phyloP scores from a whole-genome alignment of 2,329 filamentous ascomycete species.

The Cordyceps cicadae region DNA sequence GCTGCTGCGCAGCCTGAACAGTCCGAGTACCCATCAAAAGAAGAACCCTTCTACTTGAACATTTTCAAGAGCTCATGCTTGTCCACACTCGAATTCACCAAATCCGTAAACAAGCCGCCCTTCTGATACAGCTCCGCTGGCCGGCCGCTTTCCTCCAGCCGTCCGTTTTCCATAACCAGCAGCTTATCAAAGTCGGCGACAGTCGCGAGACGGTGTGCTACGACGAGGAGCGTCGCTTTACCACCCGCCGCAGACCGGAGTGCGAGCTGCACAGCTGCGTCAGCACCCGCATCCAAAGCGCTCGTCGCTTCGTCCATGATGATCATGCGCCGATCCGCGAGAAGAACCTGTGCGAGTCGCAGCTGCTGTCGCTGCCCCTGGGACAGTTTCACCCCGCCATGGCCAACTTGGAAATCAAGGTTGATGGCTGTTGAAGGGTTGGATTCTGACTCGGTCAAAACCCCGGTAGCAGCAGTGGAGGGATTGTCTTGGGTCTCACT shows the following conservation, averaged over 20 bases:
- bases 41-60: too few species aligned
- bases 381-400: constrained; percentile 37
- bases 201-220: constrained; percentile 59
- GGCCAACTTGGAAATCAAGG: not conserved
- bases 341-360: constrained; percentile 51
- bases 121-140: constrained; percentile 46
- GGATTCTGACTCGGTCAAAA: constrained; percentile 27
- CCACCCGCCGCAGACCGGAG: too few species aligned
- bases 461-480: constrained; percentile 42
- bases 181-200: constrained; percentile 63
- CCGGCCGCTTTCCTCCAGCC: constrained; percentile 51
- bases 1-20: too few species aligned
- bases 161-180: constrained; percentile 54
- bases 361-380: constrained; percentile 62
- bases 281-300: too few species aligned
- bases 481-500: not conserved
- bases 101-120: constrained; percentile 17
- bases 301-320: too few species aligned
- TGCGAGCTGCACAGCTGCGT: too few species aligned
- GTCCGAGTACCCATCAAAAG: too few species aligned
- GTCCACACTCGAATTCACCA: not conserved
- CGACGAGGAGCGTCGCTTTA: constrained; percentile 48
- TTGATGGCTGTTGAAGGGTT: not conserved
- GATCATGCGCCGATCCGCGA: constrained; percentile 35
- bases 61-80: not conserved